A percentile compares a stretch with the other conserved stretches of the same genome.
These are phyloP conservation scores for Ophiostoma pallidulum DNA, from an alignment of 2,329 filamentous ascomycete species.

Conservation along the genomic window DNA sequence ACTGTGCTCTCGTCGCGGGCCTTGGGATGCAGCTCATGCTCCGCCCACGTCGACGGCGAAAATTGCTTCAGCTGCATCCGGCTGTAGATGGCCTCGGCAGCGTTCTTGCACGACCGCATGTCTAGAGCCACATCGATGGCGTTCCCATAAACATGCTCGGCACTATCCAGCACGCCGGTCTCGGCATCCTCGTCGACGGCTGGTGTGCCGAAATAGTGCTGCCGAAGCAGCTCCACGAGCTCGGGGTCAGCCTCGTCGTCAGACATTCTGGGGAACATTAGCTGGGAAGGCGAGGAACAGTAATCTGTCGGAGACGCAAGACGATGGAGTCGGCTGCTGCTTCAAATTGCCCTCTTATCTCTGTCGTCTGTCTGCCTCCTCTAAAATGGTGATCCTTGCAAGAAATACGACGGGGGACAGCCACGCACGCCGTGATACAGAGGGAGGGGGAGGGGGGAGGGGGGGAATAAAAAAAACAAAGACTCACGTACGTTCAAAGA, in stretches of 20 bases:
- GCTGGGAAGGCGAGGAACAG: too few relatives aligned
- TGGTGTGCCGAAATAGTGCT: slow-evolving; percentile 59
- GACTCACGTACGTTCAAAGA: background rate
- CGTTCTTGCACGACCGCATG: slow-evolving; percentile 70
- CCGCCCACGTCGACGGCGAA: slow-evolving; percentile 76
- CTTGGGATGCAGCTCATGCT: slow-evolving; percentile 84
- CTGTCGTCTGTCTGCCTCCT: too few relatives aligned
- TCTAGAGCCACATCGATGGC: slow-evolving; percentile 86
- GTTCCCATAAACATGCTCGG: slow-evolving; percentile 84
- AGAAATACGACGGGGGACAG: too few relatives aligned
- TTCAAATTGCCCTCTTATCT: background rate
- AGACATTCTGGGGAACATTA: slow-evolving; percentile 48
- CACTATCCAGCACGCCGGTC: slow-evolving; percentile 72
- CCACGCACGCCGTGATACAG: too few relatives aligned
- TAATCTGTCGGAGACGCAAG: too few relatives aligned
- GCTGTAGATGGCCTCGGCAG: slow-evolving; percentile 67
- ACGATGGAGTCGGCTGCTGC: background rate
- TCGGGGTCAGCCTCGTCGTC: slow-evolving; percentile 88
- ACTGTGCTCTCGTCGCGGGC: slow-evolving; percentile 68
- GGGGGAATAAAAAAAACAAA: background rate
- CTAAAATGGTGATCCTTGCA: too few relatives aligned
- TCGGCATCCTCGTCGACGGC: slow-evolving; percentile 52
- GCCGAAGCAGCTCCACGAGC: slow-evolving; percentile 73
- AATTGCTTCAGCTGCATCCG: slow-evolving; percentile 80
- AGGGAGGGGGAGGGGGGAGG: too few relatives aligned